A percentile compares a stretch with the other conserved stretches of the same genome.
Evolutionary conservation across 345 rosid species (phyloP).

Genomic region (Reutealis trisperma): DNA sequence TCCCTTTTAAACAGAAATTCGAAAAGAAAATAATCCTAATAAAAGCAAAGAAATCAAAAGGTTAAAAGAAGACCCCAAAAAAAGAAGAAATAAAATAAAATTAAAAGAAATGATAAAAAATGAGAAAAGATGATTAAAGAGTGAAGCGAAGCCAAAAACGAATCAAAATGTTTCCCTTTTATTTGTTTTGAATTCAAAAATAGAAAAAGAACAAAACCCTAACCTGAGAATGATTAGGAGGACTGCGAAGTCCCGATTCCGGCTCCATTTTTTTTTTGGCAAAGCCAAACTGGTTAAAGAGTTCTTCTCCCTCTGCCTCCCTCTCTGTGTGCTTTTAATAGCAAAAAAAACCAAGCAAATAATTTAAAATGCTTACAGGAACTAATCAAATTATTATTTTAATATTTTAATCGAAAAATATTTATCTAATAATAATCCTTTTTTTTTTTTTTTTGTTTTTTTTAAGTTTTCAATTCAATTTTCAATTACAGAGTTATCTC

Average conservation of each 20-base stretch:
- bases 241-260: conserved; percentile 43
- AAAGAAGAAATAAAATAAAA: not conserved
- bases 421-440: too few species aligned
- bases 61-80: too few species aligned
- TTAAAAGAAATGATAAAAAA: not conserved
- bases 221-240: conserved; percentile 46
- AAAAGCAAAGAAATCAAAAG: not conserved
- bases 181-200: not conserved
- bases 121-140: not conserved
- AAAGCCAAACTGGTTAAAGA: not conserved
- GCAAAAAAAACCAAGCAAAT: too few species aligned
- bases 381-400: too few species aligned
- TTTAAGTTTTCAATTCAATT: too few species aligned
- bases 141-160: not conserved
- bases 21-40: not conserved
- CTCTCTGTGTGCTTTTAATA: too few species aligned
- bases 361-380: too few species aligned
- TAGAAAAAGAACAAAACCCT: not conserved
- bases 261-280: conserved; percentile 36
- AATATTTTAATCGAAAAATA: too few species aligned
- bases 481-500: too few species aligned
- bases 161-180: not conserved
- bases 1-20: not conserved
- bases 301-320: not conserved
- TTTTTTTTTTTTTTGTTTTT: too few species aligned